phyloP scores from a whole-genome alignment of 1,284 basidiomycete genomes.

The Lentinus polychrous region DNA sequence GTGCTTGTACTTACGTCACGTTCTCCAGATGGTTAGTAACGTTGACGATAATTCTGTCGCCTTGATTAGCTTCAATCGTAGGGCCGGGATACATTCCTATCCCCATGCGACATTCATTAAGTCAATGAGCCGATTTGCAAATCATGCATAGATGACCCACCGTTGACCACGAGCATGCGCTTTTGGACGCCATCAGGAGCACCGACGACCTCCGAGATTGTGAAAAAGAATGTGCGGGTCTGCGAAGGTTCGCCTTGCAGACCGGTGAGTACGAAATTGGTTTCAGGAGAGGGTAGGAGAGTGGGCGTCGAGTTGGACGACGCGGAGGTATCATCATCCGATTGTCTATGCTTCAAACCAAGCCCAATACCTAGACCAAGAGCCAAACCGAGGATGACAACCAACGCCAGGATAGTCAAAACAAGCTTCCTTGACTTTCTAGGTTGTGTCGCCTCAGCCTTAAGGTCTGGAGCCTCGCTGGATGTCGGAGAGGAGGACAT shows the following conservation, averaged over 20 bases:
- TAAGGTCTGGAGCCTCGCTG: background rate
- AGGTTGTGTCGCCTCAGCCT: background rate
- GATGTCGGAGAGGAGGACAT: background rate
- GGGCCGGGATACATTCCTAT: constrained; percentile 38
- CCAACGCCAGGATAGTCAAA: constrained; percentile 9
- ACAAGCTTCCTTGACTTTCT: constrained; percentile 6
- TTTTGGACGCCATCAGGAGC: constrained; percentile 32
- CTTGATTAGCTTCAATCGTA: constrained; percentile 40
- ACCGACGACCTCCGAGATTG: constrained; percentile 23
- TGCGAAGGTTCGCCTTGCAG: constrained; percentile 23
- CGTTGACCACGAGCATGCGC: constrained; percentile 40
- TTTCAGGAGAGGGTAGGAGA: constrained; percentile 14
- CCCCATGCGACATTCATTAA: background rate
- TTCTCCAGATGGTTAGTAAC: constrained; percentile 33
- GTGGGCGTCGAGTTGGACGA: constrained; percentile 7
- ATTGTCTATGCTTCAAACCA: constrained; percentile 24
- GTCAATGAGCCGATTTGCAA: background rate
- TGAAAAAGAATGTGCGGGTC: constrained; percentile 30
- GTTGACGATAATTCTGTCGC: constrained; percentile 35
- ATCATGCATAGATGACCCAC: constrained; percentile 11
- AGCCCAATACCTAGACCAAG: constrained; percentile 36
- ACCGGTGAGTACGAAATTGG: constrained; percentile 21
- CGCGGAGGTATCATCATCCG: background rate
- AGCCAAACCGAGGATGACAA: constrained; percentile 25
- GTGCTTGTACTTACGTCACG: constrained; percentile 20